Conservation (phyloP, 116 monocot species). For the Thalassia testudinum region DNA sequence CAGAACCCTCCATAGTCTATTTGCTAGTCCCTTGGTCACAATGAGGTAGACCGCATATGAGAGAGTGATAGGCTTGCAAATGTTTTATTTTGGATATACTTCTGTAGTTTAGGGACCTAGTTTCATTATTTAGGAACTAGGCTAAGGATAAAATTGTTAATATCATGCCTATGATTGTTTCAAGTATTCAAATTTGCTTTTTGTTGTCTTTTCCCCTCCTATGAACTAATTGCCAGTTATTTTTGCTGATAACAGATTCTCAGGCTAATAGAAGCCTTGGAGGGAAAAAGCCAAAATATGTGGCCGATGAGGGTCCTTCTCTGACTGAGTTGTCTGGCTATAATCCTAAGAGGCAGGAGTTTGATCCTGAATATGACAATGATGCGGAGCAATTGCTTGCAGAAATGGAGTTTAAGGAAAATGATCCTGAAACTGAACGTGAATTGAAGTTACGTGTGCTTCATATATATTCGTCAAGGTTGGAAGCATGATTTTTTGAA, state of each 20-base stretch:
- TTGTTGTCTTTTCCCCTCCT: too few relatives aligned
- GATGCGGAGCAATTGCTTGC: slow-evolving; percentile 85
- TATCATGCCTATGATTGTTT: too few relatives aligned
- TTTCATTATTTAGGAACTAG: too few relatives aligned
- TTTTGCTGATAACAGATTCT: slow-evolving; percentile 30
- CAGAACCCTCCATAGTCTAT: too few relatives aligned
- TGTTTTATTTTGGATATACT: too few relatives aligned
- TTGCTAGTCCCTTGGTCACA: too few relatives aligned
- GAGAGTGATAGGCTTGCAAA: too few relatives aligned
- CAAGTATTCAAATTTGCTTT: too few relatives aligned
- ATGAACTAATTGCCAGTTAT: background rate
- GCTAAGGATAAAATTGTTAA: too few relatives aligned
- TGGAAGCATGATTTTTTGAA: background rate
- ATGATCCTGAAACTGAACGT: slow-evolving; percentile 71
- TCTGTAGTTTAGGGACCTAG: too few relatives aligned
- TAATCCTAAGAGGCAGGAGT: slow-evolving; percentile 87
- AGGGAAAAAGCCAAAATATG: slow-evolving; percentile 72
- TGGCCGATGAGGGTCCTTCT: slow-evolving; percentile 71
- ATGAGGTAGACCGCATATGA: too few relatives aligned
- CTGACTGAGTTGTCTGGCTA: slow-evolving; percentile 76
- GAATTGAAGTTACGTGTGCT: slow-evolving; percentile 77
- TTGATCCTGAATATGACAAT: slow-evolving; percentile 97
- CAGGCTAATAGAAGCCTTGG: slow-evolving; percentile 85
- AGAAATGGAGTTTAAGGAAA: slow-evolving; percentile 99
- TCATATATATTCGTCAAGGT: slow-evolving; percentile 74